Evolutionary conservation across 768 basidiomycete species (phyloP).

Genomic region (Termitomyces sp.): DNA sequence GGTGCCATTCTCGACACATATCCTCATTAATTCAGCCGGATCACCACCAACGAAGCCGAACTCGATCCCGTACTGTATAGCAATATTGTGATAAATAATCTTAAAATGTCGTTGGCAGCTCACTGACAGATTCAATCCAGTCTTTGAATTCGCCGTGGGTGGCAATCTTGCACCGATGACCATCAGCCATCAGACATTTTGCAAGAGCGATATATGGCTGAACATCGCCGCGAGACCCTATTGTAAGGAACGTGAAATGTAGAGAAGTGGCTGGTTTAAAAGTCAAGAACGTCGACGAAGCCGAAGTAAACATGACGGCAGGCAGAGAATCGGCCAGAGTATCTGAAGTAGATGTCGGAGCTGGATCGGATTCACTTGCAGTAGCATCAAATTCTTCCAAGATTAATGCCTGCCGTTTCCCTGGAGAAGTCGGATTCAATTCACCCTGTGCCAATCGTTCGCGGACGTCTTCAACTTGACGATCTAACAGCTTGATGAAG

Average conservation of each 20-base stretch:
- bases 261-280: constrained; percentile 88
- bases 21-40: constrained; percentile 95
- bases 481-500: constrained; percentile 70
- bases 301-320: constrained; percentile 94
- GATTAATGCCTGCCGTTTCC: constrained; percentile 68
- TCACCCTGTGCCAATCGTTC: constrained; percentile 44
- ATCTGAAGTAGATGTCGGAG: constrained; percentile 46
- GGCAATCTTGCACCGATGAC: constrained; percentile 86
- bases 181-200: constrained; percentile 86
- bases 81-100: constrained; percentile 1
- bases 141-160: constrained; percentile 93
- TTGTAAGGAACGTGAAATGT: constrained; percentile 91
- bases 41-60: constrained; percentile 94
- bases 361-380: constrained; percentile 33
- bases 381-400: constrained; percentile 78
- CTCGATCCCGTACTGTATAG: constrained; percentile 83
- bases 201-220: constrained; percentile 97
- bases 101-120: background rate
- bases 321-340: constrained; percentile 66
- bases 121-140: constrained; percentile 90
- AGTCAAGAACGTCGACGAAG: constrained; percentile 93
- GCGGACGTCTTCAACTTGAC: constrained; percentile 73
- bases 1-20: constrained; percentile 97
- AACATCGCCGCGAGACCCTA: constrained; percentile 95
- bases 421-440: constrained; percentile 35